Conservation (phyloP, 495 filamentous ascomycete species). For the Pseudevernia furfuracea region DNA sequence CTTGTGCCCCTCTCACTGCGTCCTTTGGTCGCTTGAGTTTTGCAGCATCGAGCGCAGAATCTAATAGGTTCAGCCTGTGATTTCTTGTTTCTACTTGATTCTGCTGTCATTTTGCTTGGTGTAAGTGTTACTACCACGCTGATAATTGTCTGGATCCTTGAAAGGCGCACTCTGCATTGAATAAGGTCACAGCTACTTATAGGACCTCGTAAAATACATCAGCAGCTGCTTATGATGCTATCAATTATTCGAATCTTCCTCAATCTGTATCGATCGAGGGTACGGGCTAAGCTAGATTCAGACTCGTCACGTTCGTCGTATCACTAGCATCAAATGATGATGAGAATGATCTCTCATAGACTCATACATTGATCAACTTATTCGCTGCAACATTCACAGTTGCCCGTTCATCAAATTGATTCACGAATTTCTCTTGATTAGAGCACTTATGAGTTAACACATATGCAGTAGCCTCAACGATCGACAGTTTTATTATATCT, state of each 20-base stretch:
- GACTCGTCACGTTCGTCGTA: not conserved
- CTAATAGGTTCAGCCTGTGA: not conserved
- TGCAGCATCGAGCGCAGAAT: not conserved
- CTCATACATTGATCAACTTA: not conserved
- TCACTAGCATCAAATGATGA: too few relatives aligned
- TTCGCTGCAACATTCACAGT: not conserved
- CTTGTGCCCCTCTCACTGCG: too few relatives aligned
- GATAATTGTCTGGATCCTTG: not conserved
- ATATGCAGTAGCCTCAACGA: conserved; percentile 2
- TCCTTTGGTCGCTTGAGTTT: not conserved
- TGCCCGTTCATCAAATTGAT: not conserved
- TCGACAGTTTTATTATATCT: not conserved
- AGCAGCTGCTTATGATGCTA: not conserved
- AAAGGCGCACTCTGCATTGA: too few relatives aligned
- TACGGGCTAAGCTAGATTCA: not conserved
- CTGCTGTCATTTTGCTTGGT: not conserved
- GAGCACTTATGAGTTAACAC: not conserved
- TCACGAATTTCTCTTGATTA: not conserved
- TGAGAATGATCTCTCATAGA: not conserved
- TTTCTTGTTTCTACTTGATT: too few relatives aligned
- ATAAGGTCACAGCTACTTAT: not conserved
- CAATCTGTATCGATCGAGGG: not conserved
- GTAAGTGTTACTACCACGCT: not conserved
- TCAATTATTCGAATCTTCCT: too few relatives aligned
- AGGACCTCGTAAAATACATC: not conserved